These are phyloP conservation scores for Neobulgaria alba DNA, from an alignment of 2,329 filamentous ascomycete genomes.

Conservation along the genomic window DNA sequence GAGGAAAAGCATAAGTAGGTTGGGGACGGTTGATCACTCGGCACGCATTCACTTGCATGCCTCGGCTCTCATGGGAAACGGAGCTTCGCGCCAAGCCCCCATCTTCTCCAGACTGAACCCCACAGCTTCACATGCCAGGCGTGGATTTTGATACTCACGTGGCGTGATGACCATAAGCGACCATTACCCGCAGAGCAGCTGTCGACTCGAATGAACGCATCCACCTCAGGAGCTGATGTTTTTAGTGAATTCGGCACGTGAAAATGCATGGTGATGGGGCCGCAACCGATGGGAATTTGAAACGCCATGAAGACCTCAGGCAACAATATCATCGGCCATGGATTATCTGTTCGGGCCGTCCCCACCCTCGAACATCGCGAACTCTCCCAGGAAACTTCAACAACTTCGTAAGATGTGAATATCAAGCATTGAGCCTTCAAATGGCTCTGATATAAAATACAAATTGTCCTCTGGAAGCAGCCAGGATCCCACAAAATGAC, in stretches of 20 bases:
- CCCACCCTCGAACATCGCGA: not conserved
- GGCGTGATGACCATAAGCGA: too few species aligned
- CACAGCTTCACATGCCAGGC: too few species aligned
- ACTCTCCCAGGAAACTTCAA: too few species aligned
- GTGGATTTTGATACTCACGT: too few species aligned
- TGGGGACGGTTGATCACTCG: not conserved
- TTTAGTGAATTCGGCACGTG: too few species aligned
- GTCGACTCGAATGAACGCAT: too few species aligned
- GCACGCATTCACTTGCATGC: slow-evolving; percentile 8
- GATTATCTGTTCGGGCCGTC: not conserved
- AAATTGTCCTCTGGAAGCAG: too few species aligned
- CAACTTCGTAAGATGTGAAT: not conserved
- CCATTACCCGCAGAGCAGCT: too few species aligned
- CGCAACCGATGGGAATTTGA: not conserved
- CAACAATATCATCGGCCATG: not conserved
- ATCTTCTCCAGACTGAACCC: too few species aligned
- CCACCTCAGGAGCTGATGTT: too few species aligned
- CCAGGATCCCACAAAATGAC: not conserved
- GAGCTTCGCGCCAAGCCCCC: too few species aligned
- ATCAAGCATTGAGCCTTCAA: slow-evolving; percentile 3
- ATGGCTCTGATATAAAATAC: not conserved
- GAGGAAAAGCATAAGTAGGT: not conserved
- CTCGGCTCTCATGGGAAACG: slow-evolving; percentile 9
- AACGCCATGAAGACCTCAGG: not conserved
- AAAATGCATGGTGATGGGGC: not conserved